A percentile compares a stretch with the other conserved stretches of the same genome.
These are phyloP conservation scores for Botryotinia globosa DNA, from an alignment of 2,329 filamentous ascomycete species.

Conservation along the genomic window DNA sequence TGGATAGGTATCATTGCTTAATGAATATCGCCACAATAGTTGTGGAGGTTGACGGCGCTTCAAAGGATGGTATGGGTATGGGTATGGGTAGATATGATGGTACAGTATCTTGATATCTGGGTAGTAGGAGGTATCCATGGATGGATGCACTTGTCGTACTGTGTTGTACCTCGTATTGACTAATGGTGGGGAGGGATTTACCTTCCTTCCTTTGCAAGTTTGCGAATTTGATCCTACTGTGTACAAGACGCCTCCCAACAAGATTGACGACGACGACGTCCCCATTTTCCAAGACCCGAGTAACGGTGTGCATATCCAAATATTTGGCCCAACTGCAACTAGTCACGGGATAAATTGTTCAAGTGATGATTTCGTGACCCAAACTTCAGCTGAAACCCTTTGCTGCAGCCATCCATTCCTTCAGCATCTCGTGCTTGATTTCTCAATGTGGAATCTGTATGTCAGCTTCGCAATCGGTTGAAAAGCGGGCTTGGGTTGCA, in stretches of 20 bases:
- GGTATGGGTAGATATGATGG: background rate
- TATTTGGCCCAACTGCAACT: background rate
- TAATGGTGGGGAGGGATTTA: background rate
- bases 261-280: background rate
- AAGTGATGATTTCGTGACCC: constrained; percentile 18
- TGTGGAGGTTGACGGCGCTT: constrained; percentile 7
- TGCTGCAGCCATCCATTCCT: background rate
- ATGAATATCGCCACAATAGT: background rate
- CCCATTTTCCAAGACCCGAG: constrained; percentile 1
- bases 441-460: background rate
- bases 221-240: background rate
- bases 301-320: background rate
- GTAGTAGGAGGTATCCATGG: too few species aligned
- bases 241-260: background rate
- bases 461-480: constrained; percentile 3
- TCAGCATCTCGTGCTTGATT: constrained; percentile 3
- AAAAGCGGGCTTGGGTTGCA: background rate
- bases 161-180: background rate
- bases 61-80: background rate
- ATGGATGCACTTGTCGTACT: background rate
- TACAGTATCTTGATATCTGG: background rate
- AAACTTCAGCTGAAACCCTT: constrained; percentile 8
- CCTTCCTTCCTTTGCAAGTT: background rate
- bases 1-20: background rate
- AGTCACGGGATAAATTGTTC: constrained; percentile 11